Percentiles rank a stretch among this genome's conserved stretches.
Evolutionary conservation across 2,329 filamentous ascomycete species (phyloP).

Genomic region (Gnomoniopsis sp.): DNA sequence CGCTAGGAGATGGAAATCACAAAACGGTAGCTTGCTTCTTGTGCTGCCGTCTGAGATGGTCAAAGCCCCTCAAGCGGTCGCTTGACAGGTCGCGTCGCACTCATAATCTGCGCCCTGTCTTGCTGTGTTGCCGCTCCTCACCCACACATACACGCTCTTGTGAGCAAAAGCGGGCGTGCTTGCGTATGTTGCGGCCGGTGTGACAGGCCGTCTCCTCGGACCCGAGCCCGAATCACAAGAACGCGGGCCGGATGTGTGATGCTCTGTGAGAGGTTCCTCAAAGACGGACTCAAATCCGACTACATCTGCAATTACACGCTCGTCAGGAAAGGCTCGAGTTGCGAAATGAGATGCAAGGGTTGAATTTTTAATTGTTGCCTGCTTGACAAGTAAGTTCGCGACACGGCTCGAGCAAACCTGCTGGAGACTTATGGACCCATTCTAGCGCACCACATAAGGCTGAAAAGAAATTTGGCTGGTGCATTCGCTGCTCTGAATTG

Average conservation of each 20-base stretch:
- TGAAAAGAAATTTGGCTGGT: neutral
- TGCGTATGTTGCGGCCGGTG: constrained; percentile 3
- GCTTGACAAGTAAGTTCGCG: constrained; percentile 2
- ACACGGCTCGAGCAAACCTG: neutral
- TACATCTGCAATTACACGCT: neutral
- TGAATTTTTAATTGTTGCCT: neutral
- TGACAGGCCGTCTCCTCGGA: constrained; percentile 10
- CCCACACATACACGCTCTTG: neutral
- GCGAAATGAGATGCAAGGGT: neutral
- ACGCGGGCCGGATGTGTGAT: constrained; percentile 15
- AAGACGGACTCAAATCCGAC: constrained; percentile 18
- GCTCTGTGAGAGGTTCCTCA: constrained; percentile 17
- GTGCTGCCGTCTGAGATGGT: constrained; percentile 4
- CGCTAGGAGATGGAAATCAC: neutral
- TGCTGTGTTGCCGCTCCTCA: neutral
- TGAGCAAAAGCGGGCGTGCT: neutral
- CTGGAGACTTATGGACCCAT: neutral
- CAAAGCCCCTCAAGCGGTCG: constrained; percentile 6
- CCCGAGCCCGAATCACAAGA: constrained; percentile 10
- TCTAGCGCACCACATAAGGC: neutral
- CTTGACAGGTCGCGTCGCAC: constrained; percentile 3
- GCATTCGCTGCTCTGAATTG: neutral
- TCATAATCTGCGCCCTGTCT: constrained; percentile 2
- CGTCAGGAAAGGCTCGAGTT: neutral
- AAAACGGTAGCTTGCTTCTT: constrained; percentile 14